phyloP scores from a whole-genome alignment of 805 yeast genomes.

The Torulaspora franciscae region DNA sequence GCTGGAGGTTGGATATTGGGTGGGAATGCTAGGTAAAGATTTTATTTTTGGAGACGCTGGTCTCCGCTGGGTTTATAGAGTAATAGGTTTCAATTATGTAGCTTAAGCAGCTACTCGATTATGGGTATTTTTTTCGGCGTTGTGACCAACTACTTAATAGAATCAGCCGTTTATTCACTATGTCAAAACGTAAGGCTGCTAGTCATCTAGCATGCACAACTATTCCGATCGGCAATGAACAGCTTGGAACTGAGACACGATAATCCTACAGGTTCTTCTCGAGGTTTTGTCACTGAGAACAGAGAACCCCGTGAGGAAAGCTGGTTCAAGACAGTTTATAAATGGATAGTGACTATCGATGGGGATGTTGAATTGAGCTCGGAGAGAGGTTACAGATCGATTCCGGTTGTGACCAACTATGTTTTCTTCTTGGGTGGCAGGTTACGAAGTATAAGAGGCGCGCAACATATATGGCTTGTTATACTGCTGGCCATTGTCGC shows the following conservation, averaged over 20 bases:
- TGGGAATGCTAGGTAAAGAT: slow-evolving; percentile 24
- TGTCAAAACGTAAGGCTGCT: not conserved
- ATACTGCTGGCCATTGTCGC: slow-evolving; percentile 37
- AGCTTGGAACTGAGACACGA: not conserved
- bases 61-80: slow-evolving; percentile 4
- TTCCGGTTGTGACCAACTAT: slow-evolving; percentile 35
- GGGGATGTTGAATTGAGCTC: slow-evolving; percentile 18
- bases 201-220: not conserved
- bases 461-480: slow-evolving; percentile 39
- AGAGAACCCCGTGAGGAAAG: not conserved
- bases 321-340: slow-evolving; percentile 11
- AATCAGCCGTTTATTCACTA: not conserved
- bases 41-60: not conserved
- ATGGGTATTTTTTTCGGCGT: not conserved
- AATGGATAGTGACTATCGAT: slow-evolving; percentile 26
- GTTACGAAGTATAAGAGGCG: slow-evolving; percentile 41
- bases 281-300: not conserved
- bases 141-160: not conserved
- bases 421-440: slow-evolving; percentile 65
- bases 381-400: slow-evolving; percentile 19
- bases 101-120: not conserved
- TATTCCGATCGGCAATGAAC: not conserved
- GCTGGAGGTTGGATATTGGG: slow-evolving; percentile 33
- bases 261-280: not conserved
- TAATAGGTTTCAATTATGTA: slow-evolving; percentile 1